Evolutionary conservation across 768 basidiomycete genomes (phyloP).

Genomic region (Boletales sp.): DNA sequence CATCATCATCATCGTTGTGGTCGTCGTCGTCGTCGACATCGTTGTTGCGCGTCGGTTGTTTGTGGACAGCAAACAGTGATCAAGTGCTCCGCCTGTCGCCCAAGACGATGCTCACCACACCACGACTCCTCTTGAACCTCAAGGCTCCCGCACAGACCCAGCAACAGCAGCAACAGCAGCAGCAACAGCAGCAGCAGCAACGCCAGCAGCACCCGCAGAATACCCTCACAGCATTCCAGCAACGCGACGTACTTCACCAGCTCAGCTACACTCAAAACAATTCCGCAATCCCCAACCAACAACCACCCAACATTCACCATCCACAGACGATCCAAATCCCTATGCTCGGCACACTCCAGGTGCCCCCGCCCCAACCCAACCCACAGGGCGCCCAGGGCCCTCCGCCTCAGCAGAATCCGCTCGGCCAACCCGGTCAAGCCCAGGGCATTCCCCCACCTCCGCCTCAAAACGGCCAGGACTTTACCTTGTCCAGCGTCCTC

Average conservation of each 20-base stretch:
- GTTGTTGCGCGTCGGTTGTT: constrained; percentile 28
- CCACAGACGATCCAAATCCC: constrained; percentile 45
- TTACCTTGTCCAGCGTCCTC: constrained; percentile 88
- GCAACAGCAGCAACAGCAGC: constrained; percentile 11
- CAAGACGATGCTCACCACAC: constrained; percentile 30
- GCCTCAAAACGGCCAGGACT: constrained; percentile 76
- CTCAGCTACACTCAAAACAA: constrained; percentile 28
- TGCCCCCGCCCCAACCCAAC: constrained; percentile 41
- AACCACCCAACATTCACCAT: constrained; percentile 33
- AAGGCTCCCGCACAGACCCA: constrained; percentile 18
- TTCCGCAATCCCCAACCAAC: constrained; percentile 11
- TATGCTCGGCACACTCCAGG: constrained; percentile 58
- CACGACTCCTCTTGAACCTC: constrained; percentile 7
- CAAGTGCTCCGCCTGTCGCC: constrained; percentile 17
- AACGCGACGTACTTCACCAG: constrained; percentile 29
- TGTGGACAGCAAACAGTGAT: constrained; percentile 27
- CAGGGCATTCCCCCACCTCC: constrained; percentile 67
- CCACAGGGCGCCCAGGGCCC: constrained; percentile 35
- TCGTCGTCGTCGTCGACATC: constrained; percentile 1
- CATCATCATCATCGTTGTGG: too few species aligned
- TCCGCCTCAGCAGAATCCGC: constrained; percentile 52
- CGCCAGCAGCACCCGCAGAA: constrained; percentile 25
- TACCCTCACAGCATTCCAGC: constrained; percentile 24
- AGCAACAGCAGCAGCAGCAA: constrained; percentile 23
- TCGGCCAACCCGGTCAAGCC: constrained; percentile 52